Conservation (phyloP, 805 yeast genomes). For the Phaffomyces opuntiae region DNA sequence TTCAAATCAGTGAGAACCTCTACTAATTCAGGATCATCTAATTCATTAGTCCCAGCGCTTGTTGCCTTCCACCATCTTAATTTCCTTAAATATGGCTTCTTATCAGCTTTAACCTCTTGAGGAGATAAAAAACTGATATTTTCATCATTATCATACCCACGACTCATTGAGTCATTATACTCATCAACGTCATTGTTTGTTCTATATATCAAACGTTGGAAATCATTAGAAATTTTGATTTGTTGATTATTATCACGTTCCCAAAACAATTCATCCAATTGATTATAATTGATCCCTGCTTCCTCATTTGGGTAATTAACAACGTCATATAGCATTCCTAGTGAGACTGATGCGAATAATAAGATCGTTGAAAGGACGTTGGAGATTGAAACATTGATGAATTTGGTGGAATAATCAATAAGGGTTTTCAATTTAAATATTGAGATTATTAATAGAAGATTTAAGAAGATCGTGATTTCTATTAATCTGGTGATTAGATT, state of each 20-base stretch:
- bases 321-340: slow-evolving; percentile 2
- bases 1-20: neutral
- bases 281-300: neutral
- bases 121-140: neutral
- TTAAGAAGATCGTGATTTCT: neutral
- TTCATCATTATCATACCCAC: neutral
- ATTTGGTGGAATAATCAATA: neutral
- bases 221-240: slow-evolving; percentile 3
- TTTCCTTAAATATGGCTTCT: neutral
- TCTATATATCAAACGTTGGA: neutral
- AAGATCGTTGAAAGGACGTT: neutral
- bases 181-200: neutral
- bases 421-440: slow-evolving; percentile 2
- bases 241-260: neutral
- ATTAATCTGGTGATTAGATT: neutral
- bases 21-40: neutral
- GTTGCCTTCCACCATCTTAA: slow-evolving; percentile 7
- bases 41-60: neutral
- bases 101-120: neutral
- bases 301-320: neutral
- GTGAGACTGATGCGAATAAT: neutral
- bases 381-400: neutral
- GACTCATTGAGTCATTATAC: neutral
- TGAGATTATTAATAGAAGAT: neutral
- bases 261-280: slow-evolving; percentile 6